phyloP scores from a whole-genome alignment of 257 asterid genomes.

The Haberlea rhodopensis region DNA sequence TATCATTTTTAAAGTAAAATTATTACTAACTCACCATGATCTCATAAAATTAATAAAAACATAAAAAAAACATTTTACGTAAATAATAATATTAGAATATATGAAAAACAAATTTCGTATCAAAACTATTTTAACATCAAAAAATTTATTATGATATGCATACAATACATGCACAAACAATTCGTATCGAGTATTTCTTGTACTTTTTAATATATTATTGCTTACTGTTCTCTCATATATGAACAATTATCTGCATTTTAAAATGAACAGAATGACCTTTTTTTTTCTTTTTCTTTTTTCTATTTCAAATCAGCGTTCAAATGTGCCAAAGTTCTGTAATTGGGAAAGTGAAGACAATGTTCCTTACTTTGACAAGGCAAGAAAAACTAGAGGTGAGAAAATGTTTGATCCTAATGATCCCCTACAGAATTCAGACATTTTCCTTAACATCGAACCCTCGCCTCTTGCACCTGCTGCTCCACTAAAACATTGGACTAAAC shows the following conservation, averaged over 20 bases:
- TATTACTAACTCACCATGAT: too few relatives aligned
- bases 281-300: constrained; percentile 2
- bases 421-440: constrained; percentile 55
- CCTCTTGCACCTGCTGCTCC: constrained; percentile 32
- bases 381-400: constrained; percentile 64
- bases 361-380: constrained; percentile 74
- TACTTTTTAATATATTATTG: too few relatives aligned
- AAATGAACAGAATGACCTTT: constrained; percentile 6
- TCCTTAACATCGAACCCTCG: constrained; percentile 30
- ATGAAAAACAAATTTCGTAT: too few relatives aligned
- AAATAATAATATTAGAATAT: too few relatives aligned
- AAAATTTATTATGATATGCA: too few relatives aligned
- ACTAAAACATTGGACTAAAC: constrained; percentile 23
- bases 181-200: too few relatives aligned
- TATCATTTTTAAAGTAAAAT: too few relatives aligned
- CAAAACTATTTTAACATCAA: too few relatives aligned
- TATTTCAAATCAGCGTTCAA: constrained; percentile 51
- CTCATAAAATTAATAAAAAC: too few relatives aligned
- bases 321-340: constrained; percentile 71
- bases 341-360: constrained; percentile 66
- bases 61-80: too few relatives aligned
- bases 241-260: constrained; percentile 3
- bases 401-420: constrained; percentile 78
- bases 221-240: background rate
- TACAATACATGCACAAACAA: too few relatives aligned